Conservation (phyloP, 1,139 yeast species). For the Candida tropicalis region DNA sequence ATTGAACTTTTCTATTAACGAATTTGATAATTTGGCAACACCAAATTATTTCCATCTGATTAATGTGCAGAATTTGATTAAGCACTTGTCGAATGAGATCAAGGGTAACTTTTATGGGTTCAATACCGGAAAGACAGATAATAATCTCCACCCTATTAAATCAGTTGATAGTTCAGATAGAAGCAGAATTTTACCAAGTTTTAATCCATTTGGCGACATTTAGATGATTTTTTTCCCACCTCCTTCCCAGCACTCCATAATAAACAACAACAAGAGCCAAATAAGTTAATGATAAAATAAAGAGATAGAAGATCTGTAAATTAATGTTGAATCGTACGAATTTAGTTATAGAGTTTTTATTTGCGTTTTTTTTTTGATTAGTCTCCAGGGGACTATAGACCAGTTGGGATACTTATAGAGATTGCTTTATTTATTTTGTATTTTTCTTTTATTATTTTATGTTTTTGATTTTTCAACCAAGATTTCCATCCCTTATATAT, state of each 20-base stretch:
- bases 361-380: not conserved
- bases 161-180: conserved; percentile 7
- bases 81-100: conserved; percentile 34
- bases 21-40: conserved; percentile 34
- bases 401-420: conserved; percentile 9
- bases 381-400: conserved; percentile 7
- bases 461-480: not conserved
- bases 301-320: not conserved
- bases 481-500: not conserved
- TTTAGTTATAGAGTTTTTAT: conserved; percentile 6
- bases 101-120: conserved; percentile 49
- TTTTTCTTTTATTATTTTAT: no score
- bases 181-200: conserved; percentile 26
- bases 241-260: no score
- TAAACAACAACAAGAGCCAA: not conserved
- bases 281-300: not conserved
- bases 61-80: conserved; percentile 40
- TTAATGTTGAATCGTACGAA: not conserved
- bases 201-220: conserved; percentile 38
- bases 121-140: conserved; percentile 18
- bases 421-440: conserved; percentile 6
- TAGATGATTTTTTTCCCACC: no score
- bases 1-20: conserved; percentile 41
- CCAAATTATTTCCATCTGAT: conserved; percentile 49
- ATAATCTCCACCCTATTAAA: conserved; percentile 1